Evolutionary conservation across 2,329 filamentous ascomycete species (phyloP).

Genomic region (Akanthomyces uredinophilus): DNA sequence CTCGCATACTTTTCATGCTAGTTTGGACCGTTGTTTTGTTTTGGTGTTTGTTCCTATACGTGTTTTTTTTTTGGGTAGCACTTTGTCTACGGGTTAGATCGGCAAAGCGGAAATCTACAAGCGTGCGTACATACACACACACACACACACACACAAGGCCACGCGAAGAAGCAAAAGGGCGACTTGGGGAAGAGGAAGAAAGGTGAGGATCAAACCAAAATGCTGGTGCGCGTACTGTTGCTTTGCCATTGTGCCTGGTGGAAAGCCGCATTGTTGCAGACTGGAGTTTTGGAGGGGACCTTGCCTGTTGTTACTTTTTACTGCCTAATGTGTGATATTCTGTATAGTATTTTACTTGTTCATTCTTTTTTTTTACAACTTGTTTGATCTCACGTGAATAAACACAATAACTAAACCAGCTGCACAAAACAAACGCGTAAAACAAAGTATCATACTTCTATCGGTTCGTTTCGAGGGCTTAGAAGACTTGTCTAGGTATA

Average conservation of each 20-base stretch:
- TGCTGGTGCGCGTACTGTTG: background rate
- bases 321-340: conserved; percentile 13
- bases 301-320: conserved; percentile 15
- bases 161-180: background rate
- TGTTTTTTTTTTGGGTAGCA: conserved; percentile 3
- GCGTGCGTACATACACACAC: background rate
- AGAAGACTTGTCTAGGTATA: conserved; percentile 49
- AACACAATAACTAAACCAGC: background rate
- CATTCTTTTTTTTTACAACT: background rate
- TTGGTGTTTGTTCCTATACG: background rate
- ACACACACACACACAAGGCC: background rate
- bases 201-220: background rate
- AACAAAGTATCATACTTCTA: background rate
- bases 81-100: conserved; percentile 6
- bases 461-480: background rate
- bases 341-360: conserved; percentile 1
- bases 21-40: background rate
- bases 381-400: background rate
- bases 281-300: conserved; percentile 7
- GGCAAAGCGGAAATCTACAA: conserved; percentile 5
- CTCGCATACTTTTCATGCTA: background rate
- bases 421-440: background rate
- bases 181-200: background rate
- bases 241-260: background rate
- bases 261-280: background rate